These are phyloP conservation scores for Aspergillus panamensis DNA, from an alignment of 495 filamentous ascomycete species.

Conservation along the genomic window DNA sequence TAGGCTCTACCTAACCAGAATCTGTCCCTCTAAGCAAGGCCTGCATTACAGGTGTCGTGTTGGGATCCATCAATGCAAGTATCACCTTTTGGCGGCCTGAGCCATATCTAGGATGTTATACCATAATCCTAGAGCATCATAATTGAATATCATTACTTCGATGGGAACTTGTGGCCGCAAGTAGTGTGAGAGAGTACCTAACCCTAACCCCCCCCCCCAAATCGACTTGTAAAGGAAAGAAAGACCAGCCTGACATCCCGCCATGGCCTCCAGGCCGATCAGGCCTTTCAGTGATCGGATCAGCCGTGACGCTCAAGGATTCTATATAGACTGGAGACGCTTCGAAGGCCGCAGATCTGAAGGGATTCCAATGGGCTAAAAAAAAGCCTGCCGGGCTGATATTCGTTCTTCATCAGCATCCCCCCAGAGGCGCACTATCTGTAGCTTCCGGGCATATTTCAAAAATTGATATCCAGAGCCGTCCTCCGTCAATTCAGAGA, in stretches of 20 bases:
- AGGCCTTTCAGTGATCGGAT: not conserved
- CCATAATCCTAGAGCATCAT: no score
- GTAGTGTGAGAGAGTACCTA: no score
- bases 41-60: no score
- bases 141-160: no score
- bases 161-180: no score
- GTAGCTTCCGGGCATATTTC: not conserved
- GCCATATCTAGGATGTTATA: no score
- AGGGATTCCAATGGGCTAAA: not conserved
- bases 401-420: not conserved
- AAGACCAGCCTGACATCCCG: not conserved
- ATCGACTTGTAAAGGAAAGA: not conserved
- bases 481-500: not conserved
- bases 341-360: not conserved
- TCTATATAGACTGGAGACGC: not conserved
- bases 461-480: not conserved
- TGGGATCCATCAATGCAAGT: no score
- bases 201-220: no score
- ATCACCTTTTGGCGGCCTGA: no score
- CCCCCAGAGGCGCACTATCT: not conserved
- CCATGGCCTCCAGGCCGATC: not conserved
- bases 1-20: no score
- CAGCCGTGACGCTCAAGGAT: not conserved
- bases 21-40: no score
- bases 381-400: not conserved